phyloP scores from a whole-genome alignment of 1,284 basidiomycete genomes.

The Heliocybe sulcata region DNA sequence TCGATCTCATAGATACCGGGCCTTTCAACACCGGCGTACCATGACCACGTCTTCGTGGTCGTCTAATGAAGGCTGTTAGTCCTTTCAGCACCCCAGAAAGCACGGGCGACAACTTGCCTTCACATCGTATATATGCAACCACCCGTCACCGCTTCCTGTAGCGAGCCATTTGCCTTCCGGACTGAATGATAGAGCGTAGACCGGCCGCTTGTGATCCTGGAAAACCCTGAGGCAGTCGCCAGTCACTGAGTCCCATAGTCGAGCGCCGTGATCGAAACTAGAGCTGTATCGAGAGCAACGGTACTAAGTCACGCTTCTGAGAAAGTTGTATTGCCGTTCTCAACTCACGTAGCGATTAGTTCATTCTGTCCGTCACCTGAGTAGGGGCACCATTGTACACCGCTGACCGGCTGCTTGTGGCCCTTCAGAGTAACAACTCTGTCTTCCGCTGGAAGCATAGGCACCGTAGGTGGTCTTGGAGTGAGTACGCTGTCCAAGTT shows the following conservation, averaged over 20 bases:
- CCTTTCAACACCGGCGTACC: slow-evolving; percentile 41
- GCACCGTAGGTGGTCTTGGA: background rate
- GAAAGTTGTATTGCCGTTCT: slow-evolving; percentile 1
- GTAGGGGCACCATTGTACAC: slow-evolving; percentile 65
- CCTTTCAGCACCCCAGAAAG: background rate
- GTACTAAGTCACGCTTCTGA: background rate
- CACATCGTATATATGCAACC: slow-evolving; percentile 48
- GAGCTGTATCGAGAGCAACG: slow-evolving; percentile 41
- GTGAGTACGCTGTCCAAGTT: slow-evolving; percentile 34
- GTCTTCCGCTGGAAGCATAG: slow-evolving; percentile 19
- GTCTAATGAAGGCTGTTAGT: slow-evolving; percentile 22
- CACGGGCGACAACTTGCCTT: slow-evolving; percentile 21
- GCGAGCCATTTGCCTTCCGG: slow-evolving; percentile 55
- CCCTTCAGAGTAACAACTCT: slow-evolving; percentile 47
- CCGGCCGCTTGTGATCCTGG: slow-evolving; percentile 54
- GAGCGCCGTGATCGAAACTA: slow-evolving; percentile 70
- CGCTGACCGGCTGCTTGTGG: slow-evolving; percentile 61
- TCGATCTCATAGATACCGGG: slow-evolving; percentile 59
- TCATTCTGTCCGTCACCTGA: slow-evolving; percentile 38
- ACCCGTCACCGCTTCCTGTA: slow-evolving; percentile 57
- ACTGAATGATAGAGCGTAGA: slow-evolving; percentile 63
- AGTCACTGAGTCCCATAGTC: slow-evolving; percentile 72
- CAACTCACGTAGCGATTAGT: slow-evolving; percentile 62
- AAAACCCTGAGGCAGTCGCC: slow-evolving; percentile 68
- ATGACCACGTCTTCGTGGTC: slow-evolving; percentile 44